Conservation (phyloP, 129 eudicot genomes). For the Apium graveolens region DNA sequence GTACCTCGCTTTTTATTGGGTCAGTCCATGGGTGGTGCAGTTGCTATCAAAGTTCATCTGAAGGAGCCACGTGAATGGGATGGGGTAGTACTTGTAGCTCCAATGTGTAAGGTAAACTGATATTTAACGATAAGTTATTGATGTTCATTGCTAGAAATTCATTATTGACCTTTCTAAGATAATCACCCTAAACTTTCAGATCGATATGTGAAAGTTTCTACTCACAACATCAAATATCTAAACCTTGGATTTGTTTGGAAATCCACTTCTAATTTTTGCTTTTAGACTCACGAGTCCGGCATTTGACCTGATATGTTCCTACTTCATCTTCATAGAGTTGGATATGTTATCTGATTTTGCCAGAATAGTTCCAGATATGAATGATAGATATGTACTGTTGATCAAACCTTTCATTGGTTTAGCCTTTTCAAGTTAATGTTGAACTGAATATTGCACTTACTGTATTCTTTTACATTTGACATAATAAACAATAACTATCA, state of each 20-base stretch:
- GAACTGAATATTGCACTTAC: background rate
- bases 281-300: background rate
- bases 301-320: background rate
- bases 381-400: background rate
- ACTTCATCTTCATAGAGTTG: background rate
- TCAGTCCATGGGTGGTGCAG: conserved; percentile 97
- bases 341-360: background rate
- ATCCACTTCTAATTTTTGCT: background rate
- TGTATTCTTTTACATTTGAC: background rate
- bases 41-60: conserved; percentile 73
- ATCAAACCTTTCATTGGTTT: background rate
- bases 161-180: background rate
- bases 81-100: conserved; percentile 87
- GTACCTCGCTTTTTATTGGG: conserved; percentile 80
- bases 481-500: background rate
- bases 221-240: background rate
- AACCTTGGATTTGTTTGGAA: background rate
- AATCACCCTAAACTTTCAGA: background rate
- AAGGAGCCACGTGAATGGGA: conserved; percentile 81
- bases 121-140: background rate
- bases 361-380: background rate
- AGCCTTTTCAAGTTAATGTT: background rate
- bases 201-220: background rate
- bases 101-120: conserved; percentile 78
- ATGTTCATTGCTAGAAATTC: background rate